Evolutionary conservation across 2,329 filamentous ascomycete species (phyloP).

Genomic region (Basipetospora chlamydospora): DNA sequence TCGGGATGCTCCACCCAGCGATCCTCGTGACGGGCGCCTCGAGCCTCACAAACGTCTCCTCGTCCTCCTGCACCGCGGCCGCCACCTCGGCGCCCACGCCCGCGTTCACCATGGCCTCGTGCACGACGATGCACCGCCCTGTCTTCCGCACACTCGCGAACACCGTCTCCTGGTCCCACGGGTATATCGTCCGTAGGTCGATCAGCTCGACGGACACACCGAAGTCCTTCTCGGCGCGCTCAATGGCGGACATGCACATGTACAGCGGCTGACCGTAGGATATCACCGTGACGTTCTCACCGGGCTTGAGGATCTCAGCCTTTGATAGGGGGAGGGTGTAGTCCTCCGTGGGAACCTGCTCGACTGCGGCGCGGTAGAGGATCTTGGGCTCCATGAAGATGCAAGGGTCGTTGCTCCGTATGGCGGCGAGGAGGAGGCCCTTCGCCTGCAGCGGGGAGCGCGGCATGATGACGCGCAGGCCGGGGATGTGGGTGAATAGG

Average conservation of each 20-base stretch:
- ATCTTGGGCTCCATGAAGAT: conserved; percentile 93
- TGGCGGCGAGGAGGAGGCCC: conserved; percentile 63
- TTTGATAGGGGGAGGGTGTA: conserved; percentile 78
- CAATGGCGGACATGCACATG: conserved; percentile 63
- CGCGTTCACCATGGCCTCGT: conserved; percentile 83
- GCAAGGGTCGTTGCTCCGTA: conserved; percentile 72
- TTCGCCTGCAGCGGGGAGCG: conserved; percentile 80
- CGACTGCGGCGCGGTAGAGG: conserved; percentile 77
- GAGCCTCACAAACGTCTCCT: conserved; percentile 60
- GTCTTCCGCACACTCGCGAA: conserved; percentile 77
- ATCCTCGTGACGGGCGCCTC: conserved; percentile 78
- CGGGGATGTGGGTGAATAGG: conserved; percentile 78
- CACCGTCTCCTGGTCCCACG: conserved; percentile 75
- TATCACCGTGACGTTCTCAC: conserved; percentile 67
- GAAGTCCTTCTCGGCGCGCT: conserved; percentile 59
- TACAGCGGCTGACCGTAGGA: conserved; percentile 87
- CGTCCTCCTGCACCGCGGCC: conserved; percentile 69
- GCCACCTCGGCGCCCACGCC: conserved; percentile 83
- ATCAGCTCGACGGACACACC: conserved; percentile 72
- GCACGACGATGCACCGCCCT: conserved; percentile 72
- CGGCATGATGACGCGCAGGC: conserved; percentile 72
- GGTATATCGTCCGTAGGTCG: conserved; percentile 76
- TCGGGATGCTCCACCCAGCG: conserved; percentile 81
- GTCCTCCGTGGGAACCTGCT: conserved; percentile 69
- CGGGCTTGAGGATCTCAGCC: conserved; percentile 69